Evolutionary conservation across 2,329 filamentous ascomycete species (phyloP), one percentile per base, ranked within the genome.

Genomic region (Xylaria multiplex): DNA sequence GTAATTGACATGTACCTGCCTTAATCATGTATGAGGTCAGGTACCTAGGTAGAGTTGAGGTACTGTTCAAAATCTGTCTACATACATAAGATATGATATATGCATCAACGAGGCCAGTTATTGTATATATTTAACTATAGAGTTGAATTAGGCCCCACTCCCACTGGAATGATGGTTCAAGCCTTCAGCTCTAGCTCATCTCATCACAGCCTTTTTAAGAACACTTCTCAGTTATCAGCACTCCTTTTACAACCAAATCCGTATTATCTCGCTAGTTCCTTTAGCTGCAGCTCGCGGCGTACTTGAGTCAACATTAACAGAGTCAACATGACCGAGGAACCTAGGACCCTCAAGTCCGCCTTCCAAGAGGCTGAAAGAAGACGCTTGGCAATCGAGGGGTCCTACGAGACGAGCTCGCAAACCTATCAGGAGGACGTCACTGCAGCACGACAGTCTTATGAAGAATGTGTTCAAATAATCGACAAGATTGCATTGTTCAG

Each of bases 401-500:
- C 86, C n/a, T 85, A 84, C 71, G 87, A 91, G 75, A 86, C 87
- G 64, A 91, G 87, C 71, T 89, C 87, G 27, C 81, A 88, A 40
- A 79, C 82, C 62, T 95, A 91, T 80, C 88, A 88, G 75, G 85
- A 90, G 70, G 88, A 88, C 73, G 85, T 97, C 71, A 82, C 83
- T 66, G 80, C 84, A 45, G 87, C 92, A 46, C 88, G 97, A 72
- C 80, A 86, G 69, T 86, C 88, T 59, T 95, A 97, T 80, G 84
- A 91, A 74, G 84, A 91, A 77, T 94, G 92, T 78, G 83, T 91
- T 65, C 82, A 87, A 65, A 86, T 92, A 62, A 88, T 92, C 69
- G 83, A 88, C 70, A 85, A 88, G 66, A 83, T 96, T 30, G 90
- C 92, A 0, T 83, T 99, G 59, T 98, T 98, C 85, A 97, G 93